Conservation (phyloP, 1,284 basidiomycete genomes). For the Ustilago trichophora region DNA sequence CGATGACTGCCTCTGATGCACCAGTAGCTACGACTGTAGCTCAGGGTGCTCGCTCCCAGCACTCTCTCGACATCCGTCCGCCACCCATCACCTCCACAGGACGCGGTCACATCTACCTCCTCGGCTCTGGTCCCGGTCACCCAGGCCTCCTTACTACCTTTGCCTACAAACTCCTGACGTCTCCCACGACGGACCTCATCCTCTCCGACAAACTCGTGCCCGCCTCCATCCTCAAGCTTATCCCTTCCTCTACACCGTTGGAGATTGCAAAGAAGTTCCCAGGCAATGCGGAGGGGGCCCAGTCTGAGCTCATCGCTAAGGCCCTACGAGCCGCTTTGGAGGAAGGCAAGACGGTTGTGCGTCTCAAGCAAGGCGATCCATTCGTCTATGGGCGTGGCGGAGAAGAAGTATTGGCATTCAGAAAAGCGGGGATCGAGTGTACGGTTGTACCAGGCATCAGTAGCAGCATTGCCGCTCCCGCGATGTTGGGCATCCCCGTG, state of each 20-base stretch:
- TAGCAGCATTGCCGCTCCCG: slow-evolving; percentile 86
- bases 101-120: slow-evolving; percentile 72
- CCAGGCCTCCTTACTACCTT: slow-evolving; percentile 89
- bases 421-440: slow-evolving; percentile 81
- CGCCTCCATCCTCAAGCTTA: slow-evolving; percentile 83
- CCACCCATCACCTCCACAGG: slow-evolving; percentile 5
- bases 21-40: not conserved
- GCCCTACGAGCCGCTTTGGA: slow-evolving; percentile 81
- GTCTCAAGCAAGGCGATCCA: slow-evolving; percentile 96
- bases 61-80: slow-evolving; percentile 49
- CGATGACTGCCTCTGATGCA: not conserved
- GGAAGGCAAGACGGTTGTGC: slow-evolving; percentile 83
- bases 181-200: slow-evolving; percentile 78
- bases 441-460: slow-evolving; percentile 88
- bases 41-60: slow-evolving; percentile 46
- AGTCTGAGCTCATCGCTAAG: slow-evolving; percentile 89
- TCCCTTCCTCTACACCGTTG: slow-evolving; percentile 74
- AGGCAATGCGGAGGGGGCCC: slow-evolving; percentile 93
- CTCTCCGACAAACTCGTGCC: slow-evolving; percentile 98
- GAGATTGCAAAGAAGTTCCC: slow-evolving; percentile 94
- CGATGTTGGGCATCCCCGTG: slow-evolving; percentile 88
- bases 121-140: slow-evolving; percentile 94
- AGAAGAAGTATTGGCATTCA: slow-evolving; percentile 92
- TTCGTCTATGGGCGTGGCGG: slow-evolving; percentile 92
- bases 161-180: slow-evolving; percentile 80